Evolutionary conservation across 805 yeast genomes (phyloP), one percentile per base, ranked within the genome.

Genomic region (Jamesozyma spencerorum): DNA sequence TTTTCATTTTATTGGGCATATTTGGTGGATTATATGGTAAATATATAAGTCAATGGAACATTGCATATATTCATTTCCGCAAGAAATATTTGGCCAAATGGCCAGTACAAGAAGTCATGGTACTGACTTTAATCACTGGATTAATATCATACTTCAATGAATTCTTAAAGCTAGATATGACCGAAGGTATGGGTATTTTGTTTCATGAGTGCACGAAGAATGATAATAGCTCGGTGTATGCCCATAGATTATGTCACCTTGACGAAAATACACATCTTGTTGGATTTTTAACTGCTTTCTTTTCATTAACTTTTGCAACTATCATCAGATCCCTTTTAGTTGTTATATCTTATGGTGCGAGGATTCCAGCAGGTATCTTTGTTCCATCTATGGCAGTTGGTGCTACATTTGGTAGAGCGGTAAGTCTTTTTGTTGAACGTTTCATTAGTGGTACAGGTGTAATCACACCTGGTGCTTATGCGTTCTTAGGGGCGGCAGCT

Each of bases 311-410:
- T 0, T 66, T 75, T 38, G 97, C 97, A 0, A 82, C 95, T 0
- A 47, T 77, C 0, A 63, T 85, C 4, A 69, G 98, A 41, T 75
- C 80, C 65, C 47, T 71, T 0, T 69, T 92, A 37, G 85, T 92
- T 20, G 74, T 87, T 20, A 69, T 92, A 13, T 82, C 97, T 0
- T 92, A 94, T 58, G 96, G 96, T 2, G 79, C 87, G 46, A 86
- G 82, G 61, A 88, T 90, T 0, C 98, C 98, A 0, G 94, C 97
- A n/a, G 98, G 98, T 13, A 85, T 90, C 5, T 82, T 92, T 63
- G 94, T 92, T 40, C 98, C 98, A 2, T 84, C 95, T 1, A 85
- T 92, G 94, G 88, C 95, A 0, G 83, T 87, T 1, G 98, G 98
- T 18, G 97, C 97, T 0, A 77, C 95, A 0, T 83, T 85, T 61